Evolutionary conservation across 345 rosid species (phyloP), one percentile per base, ranked within the genome.

Genomic region (Carallia brachiata): DNA sequence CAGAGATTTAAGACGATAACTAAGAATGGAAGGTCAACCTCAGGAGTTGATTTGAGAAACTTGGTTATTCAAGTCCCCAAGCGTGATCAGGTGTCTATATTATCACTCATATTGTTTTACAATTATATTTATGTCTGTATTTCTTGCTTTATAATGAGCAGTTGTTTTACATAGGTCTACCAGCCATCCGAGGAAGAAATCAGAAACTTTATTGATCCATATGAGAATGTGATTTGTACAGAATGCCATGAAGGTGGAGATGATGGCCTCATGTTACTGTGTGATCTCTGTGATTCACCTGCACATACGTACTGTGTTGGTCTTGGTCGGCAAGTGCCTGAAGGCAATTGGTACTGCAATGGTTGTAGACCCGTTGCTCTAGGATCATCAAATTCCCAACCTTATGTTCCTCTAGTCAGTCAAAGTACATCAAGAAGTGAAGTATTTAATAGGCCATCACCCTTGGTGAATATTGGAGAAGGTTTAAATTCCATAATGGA

Each of bases 291-390:
- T 72, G 99, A 96, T 86, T 96, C 99, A 74, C 88, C 99, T 55
- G 98, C 99, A 19, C 99, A 96, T 81, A 92, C 99, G 19, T 96
- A 82, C 75, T 96, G 99, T 52, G 99, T 90, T 48, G 99, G 99
- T 69, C 96, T 92, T 2, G 97, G 98, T 64, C 74, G 83, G 74
- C 96, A 90, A 79, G 99, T 96, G 7, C 99, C 99, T 6, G 98
- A 88, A 63, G 99, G 98, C 50, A 96, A 90, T 83, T 96, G 99
- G 99, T 96, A 96, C 72, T 96, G 99, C 70, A 89, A 96, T 65
- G 99, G 82, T 73, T 96, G 99, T 72, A 87, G 89, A 73, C 98
- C 90, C 18, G 88, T 78, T 69, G 94, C 96, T 72, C 83, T 83
- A 48, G 99, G 89, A 71, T 85, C 97, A 52, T 82, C 88, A 66